Evolutionary conservation across 1,284 basidiomycete genomes (phyloP).

Genomic region (Exobasidium rhododendri): DNA sequence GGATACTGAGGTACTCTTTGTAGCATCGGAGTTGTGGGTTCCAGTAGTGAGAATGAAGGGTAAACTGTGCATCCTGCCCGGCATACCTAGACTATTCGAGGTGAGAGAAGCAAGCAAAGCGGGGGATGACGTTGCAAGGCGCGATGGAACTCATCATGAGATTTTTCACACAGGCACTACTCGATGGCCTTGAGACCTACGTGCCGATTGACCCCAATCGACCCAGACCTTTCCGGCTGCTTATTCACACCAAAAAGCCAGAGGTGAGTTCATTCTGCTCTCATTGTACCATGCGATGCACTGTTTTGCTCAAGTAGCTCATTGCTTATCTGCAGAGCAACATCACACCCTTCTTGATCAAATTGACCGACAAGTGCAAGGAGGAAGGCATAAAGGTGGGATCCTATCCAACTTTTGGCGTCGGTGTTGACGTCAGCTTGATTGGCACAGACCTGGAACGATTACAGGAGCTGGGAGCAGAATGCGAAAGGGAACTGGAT

Average conservation of each 20-base stretch:
- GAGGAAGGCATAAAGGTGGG: conserved; percentile 76
- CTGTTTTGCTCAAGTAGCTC: neutral
- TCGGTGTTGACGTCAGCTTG: conserved; percentile 69
- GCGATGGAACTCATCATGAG: too few species aligned
- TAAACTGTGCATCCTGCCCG: conserved; percentile 83
- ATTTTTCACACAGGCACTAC: conserved; percentile 10
- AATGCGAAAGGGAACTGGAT: conserved; percentile 58
- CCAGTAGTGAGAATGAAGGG: conserved; percentile 77
- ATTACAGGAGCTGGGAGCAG: conserved; percentile 24
- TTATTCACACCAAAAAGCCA: conserved; percentile 62
- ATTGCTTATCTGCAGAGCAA: conserved; percentile 12
- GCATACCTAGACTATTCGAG: conserved; percentile 81
- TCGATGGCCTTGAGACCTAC: conserved; percentile 63
- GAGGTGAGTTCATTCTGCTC: conserved; percentile 58
- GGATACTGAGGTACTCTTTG: conserved; percentile 34
- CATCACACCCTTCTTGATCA: conserved; percentile 66
- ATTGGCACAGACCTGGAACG: conserved; percentile 63
- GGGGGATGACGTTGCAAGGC: neutral
- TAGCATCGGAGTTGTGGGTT: conserved; percentile 65
- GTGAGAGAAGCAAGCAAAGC: conserved; percentile 38
- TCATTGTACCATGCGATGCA: neutral
- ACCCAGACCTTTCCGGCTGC: conserved; percentile 35
- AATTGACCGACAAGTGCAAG: conserved; percentile 71
- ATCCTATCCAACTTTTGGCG: conserved; percentile 63
- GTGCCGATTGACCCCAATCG: conserved; percentile 36